A percentile compares a stretch with the other conserved stretches of the same genome.
Evolutionary conservation across 257 asterid species (phyloP).

Genomic region (Capsicum baccatum): DNA sequence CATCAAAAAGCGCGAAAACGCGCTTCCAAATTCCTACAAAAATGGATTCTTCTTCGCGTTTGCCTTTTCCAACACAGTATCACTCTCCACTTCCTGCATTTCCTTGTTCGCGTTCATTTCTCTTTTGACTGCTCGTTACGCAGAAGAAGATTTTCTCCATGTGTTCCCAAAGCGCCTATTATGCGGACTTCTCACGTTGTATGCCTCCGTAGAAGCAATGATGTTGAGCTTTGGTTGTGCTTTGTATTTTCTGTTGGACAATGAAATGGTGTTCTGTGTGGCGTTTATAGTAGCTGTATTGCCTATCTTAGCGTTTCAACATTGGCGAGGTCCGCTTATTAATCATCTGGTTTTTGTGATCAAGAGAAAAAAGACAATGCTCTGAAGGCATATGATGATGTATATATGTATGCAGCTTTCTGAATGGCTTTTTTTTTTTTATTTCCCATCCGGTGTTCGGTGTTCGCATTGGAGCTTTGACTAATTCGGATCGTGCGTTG

Average conservation of each 20-base stretch:
- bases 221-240: constrained; percentile 47
- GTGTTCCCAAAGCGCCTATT: constrained; percentile 44
- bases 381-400: neutral
- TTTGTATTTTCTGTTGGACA: constrained; percentile 39
- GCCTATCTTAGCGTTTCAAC: constrained; percentile 19
- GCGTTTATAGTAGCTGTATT: neutral
- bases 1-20: constrained; percentile 37
- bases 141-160: constrained; percentile 43
- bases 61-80: constrained; percentile 42
- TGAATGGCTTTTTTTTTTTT: neutral
- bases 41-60: constrained; percentile 31
- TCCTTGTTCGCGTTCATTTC: constrained; percentile 48
- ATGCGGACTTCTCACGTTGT: constrained; percentile 40
- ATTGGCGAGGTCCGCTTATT: neutral
- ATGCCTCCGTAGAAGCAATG: constrained; percentile 44
- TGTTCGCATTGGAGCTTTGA: too few species aligned
- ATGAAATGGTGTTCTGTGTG: neutral
- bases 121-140: constrained; percentile 45
- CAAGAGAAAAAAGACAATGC: neutral
- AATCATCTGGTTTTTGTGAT: neutral
- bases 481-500: too few species aligned
- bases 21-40: constrained; percentile 38
- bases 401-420: neutral
- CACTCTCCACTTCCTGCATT: constrained; percentile 46
- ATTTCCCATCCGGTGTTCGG: too few species aligned